Base-by-base conservation (phyloP, 306 rosid genomes). In the Trifolium repens region DNA sequence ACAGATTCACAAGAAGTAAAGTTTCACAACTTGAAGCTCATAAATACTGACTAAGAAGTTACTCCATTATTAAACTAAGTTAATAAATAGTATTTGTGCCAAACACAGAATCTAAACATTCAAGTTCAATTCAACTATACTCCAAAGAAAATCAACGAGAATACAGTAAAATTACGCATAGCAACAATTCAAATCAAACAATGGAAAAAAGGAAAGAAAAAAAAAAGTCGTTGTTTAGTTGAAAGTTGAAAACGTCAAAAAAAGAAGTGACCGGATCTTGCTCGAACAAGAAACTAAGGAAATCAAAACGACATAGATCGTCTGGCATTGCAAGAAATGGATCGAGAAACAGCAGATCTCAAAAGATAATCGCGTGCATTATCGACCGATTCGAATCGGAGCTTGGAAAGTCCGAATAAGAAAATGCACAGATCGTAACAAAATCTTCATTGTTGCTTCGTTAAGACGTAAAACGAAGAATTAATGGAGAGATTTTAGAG, bases 181-280 rank as follows among this genome's bases (percentile, higher is more conserved):
- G 14, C 9, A 27, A 74, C 19, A 43, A 40, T 47, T 8, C 11
- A 9, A 32, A 17, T 30, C 30, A 47, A 64, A 64, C 73, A 75
- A 60, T 49, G 39, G 49, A 68, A 13, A 1, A 16, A 16, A 1
- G 4, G 4, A 3, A 5, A 15, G 2, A n/a, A 49, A 66, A 50
- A 60, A 53, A 14, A 35, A 47, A 50, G 16, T 8, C 64, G 68
- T 43, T 55, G 81, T 78, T 58, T 10, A 9, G 54, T 35, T 8
- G 10, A 63, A 69, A 78, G 53, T 35, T 8, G 10, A 63, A 69
- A 78, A 55, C 34, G 16, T 14, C 46, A 63, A 44, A 13, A 46
- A 68, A 74, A 15, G 16, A 58, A 73, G 75, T 80, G 17, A 27
- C 60, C 14, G 62, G 86, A 88, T 85, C 91, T 81, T 80, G 76